Conservation (phyloP, 1,139 yeast species). For the Pichia norvegensis region DNA sequence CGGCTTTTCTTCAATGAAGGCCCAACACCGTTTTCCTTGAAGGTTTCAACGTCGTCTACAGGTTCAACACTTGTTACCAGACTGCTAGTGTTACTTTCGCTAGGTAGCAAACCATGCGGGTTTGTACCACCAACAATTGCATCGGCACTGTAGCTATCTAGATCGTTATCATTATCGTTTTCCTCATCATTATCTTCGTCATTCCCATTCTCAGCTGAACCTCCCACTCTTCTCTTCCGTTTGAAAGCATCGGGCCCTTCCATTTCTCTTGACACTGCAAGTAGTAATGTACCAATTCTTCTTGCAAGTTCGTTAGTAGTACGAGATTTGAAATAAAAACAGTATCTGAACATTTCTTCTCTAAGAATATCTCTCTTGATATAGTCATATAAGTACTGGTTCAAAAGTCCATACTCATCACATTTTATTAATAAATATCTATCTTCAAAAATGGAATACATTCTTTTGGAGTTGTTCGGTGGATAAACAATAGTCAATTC, state of each 20-base stretch:
- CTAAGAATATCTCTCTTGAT: conserved; percentile 68
- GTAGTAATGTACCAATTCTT: conserved; percentile 68
- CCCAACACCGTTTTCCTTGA: not conserved
- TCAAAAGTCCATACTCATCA: conserved; percentile 67
- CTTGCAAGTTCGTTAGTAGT: conserved; percentile 79
- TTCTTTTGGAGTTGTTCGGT: conserved; percentile 82
- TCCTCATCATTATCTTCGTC: not conserved
- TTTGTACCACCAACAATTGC: not conserved
- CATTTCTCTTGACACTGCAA: conserved; percentile 72
- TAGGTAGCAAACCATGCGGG: not conserved
- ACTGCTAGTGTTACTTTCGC: not conserved
- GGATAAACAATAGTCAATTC: conserved; percentile 76
- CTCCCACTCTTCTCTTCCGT: conserved; percentile 25
- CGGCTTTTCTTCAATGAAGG: not conserved
- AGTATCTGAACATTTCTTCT: conserved; percentile 75
- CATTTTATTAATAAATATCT: conserved; percentile 69
- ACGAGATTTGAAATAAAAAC: conserved; percentile 83
- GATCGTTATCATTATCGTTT: not conserved
- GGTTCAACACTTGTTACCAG: not conserved
- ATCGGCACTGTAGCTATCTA: not conserved
- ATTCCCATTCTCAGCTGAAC: not conserved
- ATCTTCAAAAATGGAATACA: conserved; percentile 82
- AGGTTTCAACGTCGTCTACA: not conserved
- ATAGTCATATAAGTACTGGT: conserved; percentile 62
- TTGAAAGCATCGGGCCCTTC: conserved; percentile 55